These are phyloP conservation scores for Lasiodiplodia gonubiensis DNA, from an alignment of 2,329 filamentous ascomycete genomes.

Conservation along the genomic window DNA sequence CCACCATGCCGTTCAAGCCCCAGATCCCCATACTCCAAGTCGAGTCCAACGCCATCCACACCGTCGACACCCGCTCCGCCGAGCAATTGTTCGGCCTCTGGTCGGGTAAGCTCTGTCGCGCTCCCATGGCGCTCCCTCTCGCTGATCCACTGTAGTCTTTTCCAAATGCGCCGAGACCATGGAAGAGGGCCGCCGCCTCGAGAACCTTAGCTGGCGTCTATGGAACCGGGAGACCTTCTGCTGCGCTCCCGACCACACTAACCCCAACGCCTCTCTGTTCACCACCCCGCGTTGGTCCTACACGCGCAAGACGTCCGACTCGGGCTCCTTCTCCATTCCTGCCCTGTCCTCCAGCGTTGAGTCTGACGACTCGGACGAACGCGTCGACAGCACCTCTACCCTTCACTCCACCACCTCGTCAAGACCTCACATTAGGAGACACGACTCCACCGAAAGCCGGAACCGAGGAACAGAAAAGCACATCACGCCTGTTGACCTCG, in stretches of 20 bases:
- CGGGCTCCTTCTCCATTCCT: slow-evolving; percentile 42
- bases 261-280: slow-evolving; percentile 35
- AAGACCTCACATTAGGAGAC: slow-evolving; percentile 69
- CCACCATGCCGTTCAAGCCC: slow-evolving; percentile 79
- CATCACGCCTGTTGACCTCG: slow-evolving; percentile 88
- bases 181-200: slow-evolving; percentile 87
- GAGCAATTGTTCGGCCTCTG: slow-evolving; percentile 97
- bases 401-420: slow-evolving; percentile 57
- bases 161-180: slow-evolving; percentile 93
- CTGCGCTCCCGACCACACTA: slow-evolving; percentile 66
- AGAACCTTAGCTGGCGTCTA: slow-evolving; percentile 94
- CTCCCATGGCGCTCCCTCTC: slow-evolving; percentile 25
- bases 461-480: slow-evolving; percentile 80
- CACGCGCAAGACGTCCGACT: slow-evolving; percentile 34
- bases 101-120: slow-evolving; percentile 71
- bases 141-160: slow-evolving; percentile 68
- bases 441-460: slow-evolving; percentile 72
- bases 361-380: slow-evolving; percentile 48
- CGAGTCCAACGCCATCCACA: slow-evolving; percentile 89
- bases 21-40: slow-evolving; percentile 88
- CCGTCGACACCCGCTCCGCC: slow-evolving; percentile 90
- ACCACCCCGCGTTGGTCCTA: slow-evolving; percentile 40
- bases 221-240: slow-evolving; percentile 96
- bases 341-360: slow-evolving; percentile 55
- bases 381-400: slow-evolving; percentile 53